phyloP scores from a whole-genome alignment of 768 basidiomycete species.

The Boletus coccyginus region DNA sequence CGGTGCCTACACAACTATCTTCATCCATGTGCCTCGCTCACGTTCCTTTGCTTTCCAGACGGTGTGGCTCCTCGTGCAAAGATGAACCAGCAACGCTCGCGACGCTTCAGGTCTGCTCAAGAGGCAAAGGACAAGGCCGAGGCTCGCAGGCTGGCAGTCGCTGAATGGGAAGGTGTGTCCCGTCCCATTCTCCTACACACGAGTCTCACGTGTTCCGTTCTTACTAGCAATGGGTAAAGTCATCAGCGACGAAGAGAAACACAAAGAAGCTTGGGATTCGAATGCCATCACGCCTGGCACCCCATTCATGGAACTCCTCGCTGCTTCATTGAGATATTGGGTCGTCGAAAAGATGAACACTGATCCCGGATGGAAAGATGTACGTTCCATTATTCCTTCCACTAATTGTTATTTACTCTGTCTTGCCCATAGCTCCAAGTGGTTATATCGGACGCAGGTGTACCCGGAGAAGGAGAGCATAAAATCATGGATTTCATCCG shows the following conservation, averaged over 20 bases:
- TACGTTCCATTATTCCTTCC: constrained; percentile 31
- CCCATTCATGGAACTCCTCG: constrained; percentile 95
- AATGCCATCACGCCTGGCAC: constrained; percentile 99
- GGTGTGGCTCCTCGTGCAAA: constrained; percentile 98
- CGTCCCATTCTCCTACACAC: background rate
- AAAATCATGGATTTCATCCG: constrained; percentile 99
- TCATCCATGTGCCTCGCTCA: background rate
- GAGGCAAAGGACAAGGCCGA: constrained; percentile 95
- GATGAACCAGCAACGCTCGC: constrained; percentile 99
- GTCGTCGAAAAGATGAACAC: constrained; percentile 92
- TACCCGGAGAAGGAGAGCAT: constrained; percentile 98
- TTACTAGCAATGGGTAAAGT: constrained; percentile 87
- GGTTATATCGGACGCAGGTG: constrained; percentile 94
- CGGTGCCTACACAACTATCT: constrained; percentile 48
- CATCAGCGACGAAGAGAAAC: constrained; percentile 75
- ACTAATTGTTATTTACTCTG: background rate
- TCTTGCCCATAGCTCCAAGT: constrained; percentile 70
- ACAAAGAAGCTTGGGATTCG: constrained; percentile 90
- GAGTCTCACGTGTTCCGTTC: background rate
- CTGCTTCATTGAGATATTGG: constrained; percentile 91
- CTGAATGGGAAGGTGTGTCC: constrained; percentile 76
- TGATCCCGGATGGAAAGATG: constrained; percentile 94
- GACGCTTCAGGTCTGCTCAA: constrained; percentile 92
- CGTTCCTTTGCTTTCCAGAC: constrained; percentile 46
- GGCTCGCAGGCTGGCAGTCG: constrained; percentile 76